A percentile compares a stretch with the other conserved stretches of the same genome.
These are phyloP conservation scores for Chalciporus sphaerocephalus DNA, from an alignment of 768 basidiomycete genomes.

Conservation along the genomic window DNA sequence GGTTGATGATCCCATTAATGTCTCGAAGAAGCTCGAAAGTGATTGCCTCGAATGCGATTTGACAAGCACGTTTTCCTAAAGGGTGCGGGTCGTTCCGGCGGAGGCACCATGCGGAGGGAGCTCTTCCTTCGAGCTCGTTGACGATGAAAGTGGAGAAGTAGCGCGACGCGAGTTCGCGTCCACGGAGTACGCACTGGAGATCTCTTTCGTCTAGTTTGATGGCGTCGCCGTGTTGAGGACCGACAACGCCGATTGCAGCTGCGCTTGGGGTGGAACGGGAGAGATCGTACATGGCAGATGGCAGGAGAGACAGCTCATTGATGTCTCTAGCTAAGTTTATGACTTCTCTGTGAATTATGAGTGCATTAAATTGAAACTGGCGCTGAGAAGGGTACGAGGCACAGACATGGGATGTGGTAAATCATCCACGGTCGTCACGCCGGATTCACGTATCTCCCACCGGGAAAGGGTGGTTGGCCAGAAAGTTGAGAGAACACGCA, in stretches of 20 bases:
- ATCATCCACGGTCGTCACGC: constrained; percentile 42
- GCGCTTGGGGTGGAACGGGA: constrained; percentile 64
- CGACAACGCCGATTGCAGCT: constrained; percentile 49
- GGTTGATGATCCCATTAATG: constrained; percentile 61
- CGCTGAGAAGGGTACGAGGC: neutral
- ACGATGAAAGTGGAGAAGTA: constrained; percentile 77
- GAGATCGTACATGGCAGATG: constrained; percentile 77
- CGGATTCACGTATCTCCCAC: constrained; percentile 69
- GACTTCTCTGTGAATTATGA: constrained; percentile 42
- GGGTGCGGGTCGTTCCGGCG: constrained; percentile 46
- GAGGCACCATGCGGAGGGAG: constrained; percentile 46
- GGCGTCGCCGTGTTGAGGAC: constrained; percentile 36
- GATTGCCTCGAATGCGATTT: constrained; percentile 67
- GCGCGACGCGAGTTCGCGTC: constrained; percentile 67
- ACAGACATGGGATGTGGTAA: constrained; percentile 70
- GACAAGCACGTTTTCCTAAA: constrained; percentile 51
- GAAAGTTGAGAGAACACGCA: constrained; percentile 45
- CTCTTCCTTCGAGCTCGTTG: constrained; percentile 65
- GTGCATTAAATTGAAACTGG: constrained; percentile 6
- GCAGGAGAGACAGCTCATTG: constrained; percentile 54
- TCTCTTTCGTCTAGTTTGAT: constrained; percentile 44
- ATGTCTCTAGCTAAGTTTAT: constrained; percentile 64
- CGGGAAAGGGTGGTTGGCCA: constrained; percentile 62
- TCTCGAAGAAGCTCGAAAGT: constrained; percentile 74
- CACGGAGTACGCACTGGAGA: constrained; percentile 56